Evolutionary conservation across 2,329 filamentous ascomycete genomes (phyloP).

Genomic region (Didymella arachidicola): DNA sequence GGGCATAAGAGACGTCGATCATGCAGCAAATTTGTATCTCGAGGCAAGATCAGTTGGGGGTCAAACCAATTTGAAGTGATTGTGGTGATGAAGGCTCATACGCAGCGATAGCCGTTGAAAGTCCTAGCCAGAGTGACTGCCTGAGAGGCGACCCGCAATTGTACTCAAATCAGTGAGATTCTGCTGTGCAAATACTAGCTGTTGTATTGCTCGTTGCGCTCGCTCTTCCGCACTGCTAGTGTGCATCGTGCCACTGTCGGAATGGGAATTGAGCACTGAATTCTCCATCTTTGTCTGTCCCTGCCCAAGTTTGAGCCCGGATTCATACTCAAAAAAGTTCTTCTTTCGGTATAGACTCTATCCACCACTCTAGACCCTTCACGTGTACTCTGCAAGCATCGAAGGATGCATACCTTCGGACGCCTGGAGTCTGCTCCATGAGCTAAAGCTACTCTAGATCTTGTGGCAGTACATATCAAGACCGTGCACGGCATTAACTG

Average conservation of each 20-base stretch:
- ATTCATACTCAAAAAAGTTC: not conserved
- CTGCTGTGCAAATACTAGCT: not conserved
- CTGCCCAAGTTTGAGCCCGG: no score
- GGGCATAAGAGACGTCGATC: not conserved
- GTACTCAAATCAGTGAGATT: not conserved
- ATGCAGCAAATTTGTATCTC: not conserved
- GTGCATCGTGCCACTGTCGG: not conserved
- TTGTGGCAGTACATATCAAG: not conserved
- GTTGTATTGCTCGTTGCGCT: not conserved
- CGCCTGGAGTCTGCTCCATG: no score
- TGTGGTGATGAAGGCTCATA: not conserved
- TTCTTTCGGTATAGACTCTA: not conserved
- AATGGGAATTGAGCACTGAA: not conserved
- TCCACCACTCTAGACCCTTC: not conserved
- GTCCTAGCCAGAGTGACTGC: not conserved
- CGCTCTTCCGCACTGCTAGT: not conserved
- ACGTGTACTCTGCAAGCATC: not conserved
- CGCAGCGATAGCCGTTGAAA: not conserved
- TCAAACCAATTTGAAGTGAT: not conserved
- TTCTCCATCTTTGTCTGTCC: not conserved
- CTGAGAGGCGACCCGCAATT: not conserved
- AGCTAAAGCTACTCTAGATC: not conserved
- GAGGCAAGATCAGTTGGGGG: not conserved
- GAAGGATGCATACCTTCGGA: not conserved
- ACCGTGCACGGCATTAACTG: not conserved